Evolutionary conservation across 768 basidiomycete genomes (phyloP).

Genomic region (Kwoniella sp.): DNA sequence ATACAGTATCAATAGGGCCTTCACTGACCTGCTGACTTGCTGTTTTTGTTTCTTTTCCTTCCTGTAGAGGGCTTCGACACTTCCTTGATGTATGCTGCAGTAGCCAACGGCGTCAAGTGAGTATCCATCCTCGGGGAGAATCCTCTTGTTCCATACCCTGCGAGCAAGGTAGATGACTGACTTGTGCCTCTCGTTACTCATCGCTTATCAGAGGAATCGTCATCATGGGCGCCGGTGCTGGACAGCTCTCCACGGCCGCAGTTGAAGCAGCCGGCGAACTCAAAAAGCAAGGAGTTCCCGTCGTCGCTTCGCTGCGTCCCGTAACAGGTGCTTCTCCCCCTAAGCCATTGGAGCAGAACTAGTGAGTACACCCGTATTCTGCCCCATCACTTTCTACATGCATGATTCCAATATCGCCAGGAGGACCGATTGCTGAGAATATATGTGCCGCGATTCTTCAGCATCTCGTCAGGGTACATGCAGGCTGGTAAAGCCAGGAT

Average conservation of each 20-base stretch:
- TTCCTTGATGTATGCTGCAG: slow-evolving; percentile 18
- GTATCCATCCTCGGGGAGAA: no score
- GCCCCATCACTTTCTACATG: neutral
- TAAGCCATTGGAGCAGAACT: slow-evolving; percentile 16
- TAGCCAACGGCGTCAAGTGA: slow-evolving; percentile 32
- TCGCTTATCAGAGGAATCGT: slow-evolving; percentile 42
- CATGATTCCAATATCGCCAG: no score
- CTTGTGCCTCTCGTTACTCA: no score
- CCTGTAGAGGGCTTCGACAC: slow-evolving; percentile 19
- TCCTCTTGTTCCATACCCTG: no score
- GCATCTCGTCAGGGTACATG: slow-evolving; percentile 42
- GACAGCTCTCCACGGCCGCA: slow-evolving; percentile 21
- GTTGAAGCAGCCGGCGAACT: slow-evolving; percentile 16
- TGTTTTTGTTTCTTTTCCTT: no score
- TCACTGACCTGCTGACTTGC: no score
- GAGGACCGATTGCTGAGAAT: no score
- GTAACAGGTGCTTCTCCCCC: slow-evolving; percentile 33
- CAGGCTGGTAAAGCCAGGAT: slow-evolving; percentile 39
- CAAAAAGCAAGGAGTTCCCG: slow-evolving; percentile 28
- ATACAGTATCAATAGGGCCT: neutral
- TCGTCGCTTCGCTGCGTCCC: slow-evolving; percentile 29
- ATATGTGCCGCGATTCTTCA: no score
- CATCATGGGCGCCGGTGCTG: slow-evolving; percentile 42
- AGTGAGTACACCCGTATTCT: neutral
- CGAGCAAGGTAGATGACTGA: no score